These are phyloP conservation scores for Moringa oleifera DNA, from an alignment of 345 rosid species.

Conservation along the genomic window DNA sequence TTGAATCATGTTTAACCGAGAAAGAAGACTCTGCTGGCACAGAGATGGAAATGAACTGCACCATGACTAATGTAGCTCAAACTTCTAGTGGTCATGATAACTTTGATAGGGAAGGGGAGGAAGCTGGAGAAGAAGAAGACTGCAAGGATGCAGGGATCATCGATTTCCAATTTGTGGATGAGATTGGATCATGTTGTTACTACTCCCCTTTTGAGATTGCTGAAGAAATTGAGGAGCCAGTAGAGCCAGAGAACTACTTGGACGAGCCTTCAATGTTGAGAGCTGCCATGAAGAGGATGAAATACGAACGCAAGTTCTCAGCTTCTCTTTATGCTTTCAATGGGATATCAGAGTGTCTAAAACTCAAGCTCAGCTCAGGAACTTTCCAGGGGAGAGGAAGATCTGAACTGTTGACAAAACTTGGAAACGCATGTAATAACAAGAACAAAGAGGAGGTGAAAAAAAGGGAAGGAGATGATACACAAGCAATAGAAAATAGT, in stretches of 20 bases:
- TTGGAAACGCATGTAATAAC: slow-evolving; percentile 32
- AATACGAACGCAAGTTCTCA: slow-evolving; percentile 54
- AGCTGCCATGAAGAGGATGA: slow-evolving; percentile 55
- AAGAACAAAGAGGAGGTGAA: slow-evolving; percentile 13
- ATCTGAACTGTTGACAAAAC: slow-evolving; percentile 28
- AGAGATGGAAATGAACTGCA: slow-evolving; percentile 18
- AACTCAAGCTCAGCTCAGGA: slow-evolving; percentile 30
- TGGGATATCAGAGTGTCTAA: slow-evolving; percentile 54
- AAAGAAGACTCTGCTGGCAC: slow-evolving; percentile 15
- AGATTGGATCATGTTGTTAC: slow-evolving; percentile 23
- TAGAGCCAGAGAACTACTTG: slow-evolving; percentile 25
- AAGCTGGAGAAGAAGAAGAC: slow-evolving; percentile 12
- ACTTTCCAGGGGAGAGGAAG: slow-evolving; percentile 19
- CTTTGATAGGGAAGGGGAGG: slow-evolving; percentile 17
- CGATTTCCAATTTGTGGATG: slow-evolving; percentile 47
- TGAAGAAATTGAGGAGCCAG: slow-evolving; percentile 37
- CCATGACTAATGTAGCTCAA: slow-evolving; percentile 21
- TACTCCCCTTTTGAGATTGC: slow-evolving; percentile 54
- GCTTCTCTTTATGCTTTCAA: slow-evolving; percentile 63
- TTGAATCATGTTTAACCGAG: slow-evolving; percentile 33
- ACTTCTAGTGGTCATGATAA: slow-evolving; percentile 20
- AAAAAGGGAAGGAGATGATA: slow-evolving; percentile 14
- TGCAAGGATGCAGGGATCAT: slow-evolving; percentile 13
- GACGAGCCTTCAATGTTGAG: slow-evolving; percentile 42
- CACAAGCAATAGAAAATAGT: slow-evolving; percentile 11